Percentiles rank a stretch among this genome's conserved stretches.
Evolutionary conservation across 106 monocot species (phyloP).

Genomic region (Acanthochlamys bracteata): DNA sequence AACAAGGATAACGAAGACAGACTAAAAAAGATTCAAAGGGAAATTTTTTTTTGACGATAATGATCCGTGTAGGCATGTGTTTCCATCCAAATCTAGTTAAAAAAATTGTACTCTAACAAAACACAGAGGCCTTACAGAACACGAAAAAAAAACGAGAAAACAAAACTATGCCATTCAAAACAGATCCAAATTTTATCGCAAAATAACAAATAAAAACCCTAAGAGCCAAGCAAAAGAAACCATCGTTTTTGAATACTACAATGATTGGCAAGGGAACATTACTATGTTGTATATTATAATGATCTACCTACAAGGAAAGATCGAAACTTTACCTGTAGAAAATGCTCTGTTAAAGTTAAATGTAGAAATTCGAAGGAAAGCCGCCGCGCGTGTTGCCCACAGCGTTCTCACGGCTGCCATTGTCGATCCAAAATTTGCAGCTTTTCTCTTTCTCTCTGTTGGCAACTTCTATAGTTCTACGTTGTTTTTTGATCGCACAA

Average conservation of each 20-base stretch:
- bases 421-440: slow-evolving; percentile 1
- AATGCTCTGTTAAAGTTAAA: slow-evolving; percentile 61
- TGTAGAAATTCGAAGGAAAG: slow-evolving; percentile 66
- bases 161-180: neutral
- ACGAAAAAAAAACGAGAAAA: neutral
- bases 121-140: neutral
- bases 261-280: too few species aligned
- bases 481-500: neutral
- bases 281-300: neutral
- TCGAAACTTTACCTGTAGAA: slow-evolving; percentile 37
- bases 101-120: too few species aligned
- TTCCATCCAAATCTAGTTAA: too few species aligned
- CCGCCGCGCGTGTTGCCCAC: slow-evolving; percentile 79
- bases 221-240: too few species aligned
- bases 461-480: too few species aligned
- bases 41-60: too few species aligned
- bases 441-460: neutral
- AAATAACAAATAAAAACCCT: neutral
- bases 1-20: too few species aligned
- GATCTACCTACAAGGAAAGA: neutral
- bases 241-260: too few species aligned
- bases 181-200: neutral
- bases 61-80: too few species aligned
- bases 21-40: too few species aligned
- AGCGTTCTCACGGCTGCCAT: slow-evolving; percentile 32